Evolutionary conservation across 257 asterid species (phyloP).

Genomic region (Voacanga thouarsii): DNA sequence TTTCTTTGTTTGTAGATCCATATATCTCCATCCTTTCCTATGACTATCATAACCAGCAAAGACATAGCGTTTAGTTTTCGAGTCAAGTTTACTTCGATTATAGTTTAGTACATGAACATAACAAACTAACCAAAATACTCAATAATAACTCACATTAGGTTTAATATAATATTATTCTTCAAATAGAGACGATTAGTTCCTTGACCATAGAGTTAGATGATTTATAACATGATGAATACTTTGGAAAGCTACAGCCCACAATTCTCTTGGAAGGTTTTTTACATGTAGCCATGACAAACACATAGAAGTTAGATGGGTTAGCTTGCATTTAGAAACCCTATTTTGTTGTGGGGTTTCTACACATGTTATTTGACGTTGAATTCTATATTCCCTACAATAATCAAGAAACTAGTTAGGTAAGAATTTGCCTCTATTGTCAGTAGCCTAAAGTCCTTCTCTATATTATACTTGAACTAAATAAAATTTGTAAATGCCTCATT

Average conservation of each 20-base stretch:
- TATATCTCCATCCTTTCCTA: constrained; percentile 26
- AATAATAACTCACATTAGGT: background rate
- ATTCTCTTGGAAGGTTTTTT: constrained; percentile 18
- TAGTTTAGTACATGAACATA: background rate
- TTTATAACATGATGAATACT: background rate
- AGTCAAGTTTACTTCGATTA: constrained; percentile 1
- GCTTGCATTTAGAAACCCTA: too few relatives aligned
- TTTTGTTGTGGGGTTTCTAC: too few relatives aligned
- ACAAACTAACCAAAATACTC: background rate
- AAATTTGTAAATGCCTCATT: too few relatives aligned
- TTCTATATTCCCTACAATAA: too few relatives aligned
- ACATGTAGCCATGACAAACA: too few relatives aligned
- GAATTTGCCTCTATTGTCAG: too few relatives aligned
- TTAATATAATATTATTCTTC: background rate
- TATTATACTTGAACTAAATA: too few relatives aligned
- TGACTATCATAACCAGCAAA: constrained; percentile 25
- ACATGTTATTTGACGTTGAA: too few relatives aligned
- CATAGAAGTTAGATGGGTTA: too few relatives aligned
- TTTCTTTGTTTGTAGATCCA: constrained; percentile 16
- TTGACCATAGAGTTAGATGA: background rate
- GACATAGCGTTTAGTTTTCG: background rate
- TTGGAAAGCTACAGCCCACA: constrained; percentile 5
- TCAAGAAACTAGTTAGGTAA: too few relatives aligned
- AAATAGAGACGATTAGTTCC: background rate
- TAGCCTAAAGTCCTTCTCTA: too few relatives aligned